Base-by-base conservation (phyloP, 345 rosid genomes). In the Eucalyptus leucophloia region DNA sequence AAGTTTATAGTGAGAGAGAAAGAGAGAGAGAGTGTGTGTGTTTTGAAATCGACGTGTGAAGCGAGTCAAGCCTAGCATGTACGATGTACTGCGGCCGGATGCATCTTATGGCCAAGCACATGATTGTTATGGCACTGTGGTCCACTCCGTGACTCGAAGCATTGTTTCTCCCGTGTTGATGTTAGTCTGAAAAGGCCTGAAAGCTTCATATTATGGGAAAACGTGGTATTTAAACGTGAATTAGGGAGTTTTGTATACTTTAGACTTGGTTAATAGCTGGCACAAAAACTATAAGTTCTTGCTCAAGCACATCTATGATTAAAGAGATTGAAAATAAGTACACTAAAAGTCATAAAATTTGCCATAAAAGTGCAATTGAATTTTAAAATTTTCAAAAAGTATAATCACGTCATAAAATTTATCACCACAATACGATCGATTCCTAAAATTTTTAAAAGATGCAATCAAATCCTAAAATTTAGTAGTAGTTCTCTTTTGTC, bases 361-460 rank as follows among this genome's bases (percentile, higher is more conserved):
- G 13, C 26, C 30, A 10, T 56, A 56, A 56, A 23, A 11, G 2
- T 56, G 0, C 7, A 56, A 24, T 56, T 24, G 0, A 56, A 0
- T 24, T 9, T 10, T 56, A 56, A 56, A 56, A 56, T 5, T 56
- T 56, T 56, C 3, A 23, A 56, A 56, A 56, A 56, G 12, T 56
- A 56, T 26, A 56, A 56, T 56, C 14, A 2, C 0, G 6, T 10
- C 6, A 56, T 10, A 56, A 56, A 56, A 24, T 23, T 56, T 2
- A 0, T 56, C 28, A 56, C 14, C 2, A 56, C 3, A 10, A 1
- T 56, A 23, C 2, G 1, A 56, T 56, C 12, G 1, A 9, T 23
- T 56, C 4, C 13, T 23, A 56, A 4, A 56, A 4, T 2, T 56
- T 24, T 2, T 0, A 9, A 56, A 56, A 56, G 24, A 24, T 24